Conservation (phyloP, 192 early-diverging fungal genomes). For the Rhizoclosmatium globosum region DNA sequence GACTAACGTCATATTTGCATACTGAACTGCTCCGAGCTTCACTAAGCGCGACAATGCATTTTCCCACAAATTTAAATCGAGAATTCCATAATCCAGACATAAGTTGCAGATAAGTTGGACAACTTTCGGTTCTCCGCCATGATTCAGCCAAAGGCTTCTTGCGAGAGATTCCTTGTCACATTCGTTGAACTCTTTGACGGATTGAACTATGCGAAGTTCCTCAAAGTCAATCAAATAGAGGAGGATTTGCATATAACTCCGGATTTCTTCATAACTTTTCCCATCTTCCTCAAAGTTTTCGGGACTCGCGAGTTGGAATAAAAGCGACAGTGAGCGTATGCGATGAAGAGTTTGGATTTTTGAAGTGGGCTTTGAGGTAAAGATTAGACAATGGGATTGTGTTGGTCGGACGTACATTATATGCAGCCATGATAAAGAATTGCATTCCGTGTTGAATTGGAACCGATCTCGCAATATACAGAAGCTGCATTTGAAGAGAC, state of each 20-base stretch:
- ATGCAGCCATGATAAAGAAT: constrained; percentile 60
- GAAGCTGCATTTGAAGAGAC: constrained; percentile 55
- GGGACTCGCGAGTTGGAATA: constrained; percentile 61
- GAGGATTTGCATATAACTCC: constrained; percentile 64
- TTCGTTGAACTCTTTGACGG: constrained; percentile 63
- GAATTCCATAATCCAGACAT: constrained; percentile 73
- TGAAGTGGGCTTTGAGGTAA: constrained; percentile 20
- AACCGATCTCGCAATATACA: constrained; percentile 58
- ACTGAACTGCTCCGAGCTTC: constrained; percentile 41
- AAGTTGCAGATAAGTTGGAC: constrained; percentile 76
- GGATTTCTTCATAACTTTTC: constrained; percentile 34
- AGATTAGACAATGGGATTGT: too few species aligned
- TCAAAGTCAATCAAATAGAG: constrained; percentile 80
- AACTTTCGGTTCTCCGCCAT: constrained; percentile 62
- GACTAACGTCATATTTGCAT: not conserved
- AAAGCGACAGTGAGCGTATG: constrained; percentile 64
- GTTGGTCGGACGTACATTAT: constrained; percentile 32
- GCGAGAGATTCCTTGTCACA: constrained; percentile 74
- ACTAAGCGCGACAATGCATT: constrained; percentile 65
- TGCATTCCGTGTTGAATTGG: constrained; percentile 47
- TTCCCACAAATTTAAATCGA: constrained; percentile 67
- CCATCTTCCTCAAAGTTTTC: constrained; percentile 51
- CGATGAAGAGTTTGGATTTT: constrained; percentile 62
- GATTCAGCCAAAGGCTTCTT: constrained; percentile 72
- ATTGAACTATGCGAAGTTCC: constrained; percentile 66